A percentile compares a stretch with the other conserved stretches of the same genome.
Evolutionary conservation across 805 yeast species (phyloP).

Genomic region (Saccharomycopsis guyanensis): DNA sequence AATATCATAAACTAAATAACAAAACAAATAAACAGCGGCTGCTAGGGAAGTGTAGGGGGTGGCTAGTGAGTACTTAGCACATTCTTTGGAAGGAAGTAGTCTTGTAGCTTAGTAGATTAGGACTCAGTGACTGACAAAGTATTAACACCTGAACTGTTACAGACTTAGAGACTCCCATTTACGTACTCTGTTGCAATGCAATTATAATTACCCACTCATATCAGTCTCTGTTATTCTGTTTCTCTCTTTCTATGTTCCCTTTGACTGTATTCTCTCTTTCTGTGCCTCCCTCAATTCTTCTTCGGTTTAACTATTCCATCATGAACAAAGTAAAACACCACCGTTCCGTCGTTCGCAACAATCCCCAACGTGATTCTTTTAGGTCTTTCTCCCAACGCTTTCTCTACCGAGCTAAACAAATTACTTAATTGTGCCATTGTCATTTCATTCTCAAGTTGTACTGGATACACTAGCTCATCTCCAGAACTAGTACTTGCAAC

Average conservation of each 20-base stretch:
- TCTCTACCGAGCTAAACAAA: not conserved
- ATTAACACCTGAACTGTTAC: no score
- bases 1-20: slow-evolving; percentile 18
- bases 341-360: slow-evolving; percentile 58
- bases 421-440: slow-evolving; percentile 1
- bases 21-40: no score
- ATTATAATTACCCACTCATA: no score
- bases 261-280: slow-evolving; percentile 7
- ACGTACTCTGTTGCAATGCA: no score
- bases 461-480: slow-evolving; percentile 4
- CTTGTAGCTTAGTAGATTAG: no score
- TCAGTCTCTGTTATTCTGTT: slow-evolving; percentile 8
- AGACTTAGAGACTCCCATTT: no score
- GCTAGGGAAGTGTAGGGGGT: no score
- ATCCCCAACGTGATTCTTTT: slow-evolving; percentile 46
- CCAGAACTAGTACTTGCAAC: not conserved
- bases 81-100: no score
- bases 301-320: slow-evolving; percentile 61
- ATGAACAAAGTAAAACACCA: slow-evolving; percentile 61
- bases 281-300: no score
- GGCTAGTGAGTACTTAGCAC: no score
- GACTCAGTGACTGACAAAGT: no score
- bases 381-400: slow-evolving; percentile 28
- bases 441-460: not conserved
- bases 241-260: not conserved